A percentile compares a stretch with the other conserved stretches of the same genome.
Evolutionary conservation across 352 stramenopile species (phyloP).

Genomic region (Phytophthora agathidicida): DNA sequence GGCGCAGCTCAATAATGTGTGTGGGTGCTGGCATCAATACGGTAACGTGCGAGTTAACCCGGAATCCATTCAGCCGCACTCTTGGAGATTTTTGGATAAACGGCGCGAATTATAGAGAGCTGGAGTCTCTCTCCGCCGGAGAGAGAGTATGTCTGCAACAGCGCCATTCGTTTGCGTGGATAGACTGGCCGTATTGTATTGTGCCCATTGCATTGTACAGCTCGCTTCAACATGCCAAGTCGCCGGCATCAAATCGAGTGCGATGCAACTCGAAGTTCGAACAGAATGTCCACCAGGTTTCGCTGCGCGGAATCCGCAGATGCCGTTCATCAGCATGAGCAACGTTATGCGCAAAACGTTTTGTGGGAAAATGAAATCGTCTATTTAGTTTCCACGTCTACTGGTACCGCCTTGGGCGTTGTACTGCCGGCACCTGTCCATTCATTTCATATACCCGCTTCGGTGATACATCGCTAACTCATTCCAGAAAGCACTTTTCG

Average conservation of each 20-base stretch:
- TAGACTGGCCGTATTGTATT: too few relatives aligned
- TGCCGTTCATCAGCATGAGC: background rate
- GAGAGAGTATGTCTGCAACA: too few relatives aligned
- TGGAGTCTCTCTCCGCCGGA: too few relatives aligned
- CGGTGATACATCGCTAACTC: slow-evolving; percentile 14
- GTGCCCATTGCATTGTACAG: too few relatives aligned
- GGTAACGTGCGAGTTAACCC: too few relatives aligned
- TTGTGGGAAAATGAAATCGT: slow-evolving; percentile 13
- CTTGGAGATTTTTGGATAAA: too few relatives aligned
- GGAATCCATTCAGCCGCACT: too few relatives aligned
- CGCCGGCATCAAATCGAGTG: too few relatives aligned
- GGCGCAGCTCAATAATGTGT: too few relatives aligned
- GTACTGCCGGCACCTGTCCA: slow-evolving; percentile 18
- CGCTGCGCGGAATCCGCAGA: slow-evolving; percentile 12
- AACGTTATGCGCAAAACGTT: background rate
- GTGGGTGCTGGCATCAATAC: too few relatives aligned
- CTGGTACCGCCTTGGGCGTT: background rate
- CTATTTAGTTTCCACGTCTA: slow-evolving; percentile 28
- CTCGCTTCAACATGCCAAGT: too few relatives aligned
- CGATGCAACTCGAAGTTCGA: too few relatives aligned
- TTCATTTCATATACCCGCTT: slow-evolving; percentile 27
- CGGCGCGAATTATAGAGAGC: slow-evolving; percentile 12
- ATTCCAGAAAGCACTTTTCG: slow-evolving; percentile 12
- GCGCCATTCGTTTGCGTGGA: slow-evolving; percentile 19
- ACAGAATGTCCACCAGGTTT: slow-evolving; percentile 3